Evolutionary conservation across 495 filamentous ascomycete genomes (phyloP).

Genomic region (Annulohypoxylon stygium): DNA sequence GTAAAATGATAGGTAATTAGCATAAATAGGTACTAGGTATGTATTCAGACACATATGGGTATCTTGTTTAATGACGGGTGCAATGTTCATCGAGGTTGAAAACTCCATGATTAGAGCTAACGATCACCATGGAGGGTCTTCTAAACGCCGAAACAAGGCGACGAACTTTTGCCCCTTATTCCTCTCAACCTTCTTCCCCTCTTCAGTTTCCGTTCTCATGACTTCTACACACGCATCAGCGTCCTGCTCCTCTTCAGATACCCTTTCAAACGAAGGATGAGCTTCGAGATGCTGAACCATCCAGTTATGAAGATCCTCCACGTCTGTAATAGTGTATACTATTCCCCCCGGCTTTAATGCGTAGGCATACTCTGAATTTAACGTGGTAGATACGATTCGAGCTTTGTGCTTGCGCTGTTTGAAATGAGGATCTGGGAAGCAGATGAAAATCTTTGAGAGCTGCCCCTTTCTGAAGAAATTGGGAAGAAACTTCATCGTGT

Average conservation of each 20-base stretch:
- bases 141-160: conserved; percentile 82
- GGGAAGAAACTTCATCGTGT: conserved; percentile 98
- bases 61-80: background rate
- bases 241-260: conserved; percentile 74
- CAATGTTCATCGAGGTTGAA: background rate
- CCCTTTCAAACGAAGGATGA: conserved; percentile 74
- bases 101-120: background rate
- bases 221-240: conserved; percentile 80
- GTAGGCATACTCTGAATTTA: conserved; percentile 95
- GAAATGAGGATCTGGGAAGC: conserved; percentile 98
- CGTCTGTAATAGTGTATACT: conserved; percentile 96
- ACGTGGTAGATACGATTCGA: conserved; percentile 86
- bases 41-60: background rate
- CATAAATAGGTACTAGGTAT: background rate
- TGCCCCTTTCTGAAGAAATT: conserved; percentile 88
- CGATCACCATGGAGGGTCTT: conserved; percentile 79
- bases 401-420: conserved; percentile 98
- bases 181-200: conserved; percentile 95
- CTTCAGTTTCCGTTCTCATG: conserved; percentile 91
- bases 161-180: conserved; percentile 91
- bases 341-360: conserved; percentile 84
- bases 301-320: conserved; percentile 93
- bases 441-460: conserved; percentile 92
- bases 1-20: background rate
- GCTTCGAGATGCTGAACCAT: conserved; percentile 86